These are phyloP conservation scores for Metschnikowia baotianmanensis DNA, from an alignment of 805 yeast genomes.

Conservation along the genomic window DNA sequence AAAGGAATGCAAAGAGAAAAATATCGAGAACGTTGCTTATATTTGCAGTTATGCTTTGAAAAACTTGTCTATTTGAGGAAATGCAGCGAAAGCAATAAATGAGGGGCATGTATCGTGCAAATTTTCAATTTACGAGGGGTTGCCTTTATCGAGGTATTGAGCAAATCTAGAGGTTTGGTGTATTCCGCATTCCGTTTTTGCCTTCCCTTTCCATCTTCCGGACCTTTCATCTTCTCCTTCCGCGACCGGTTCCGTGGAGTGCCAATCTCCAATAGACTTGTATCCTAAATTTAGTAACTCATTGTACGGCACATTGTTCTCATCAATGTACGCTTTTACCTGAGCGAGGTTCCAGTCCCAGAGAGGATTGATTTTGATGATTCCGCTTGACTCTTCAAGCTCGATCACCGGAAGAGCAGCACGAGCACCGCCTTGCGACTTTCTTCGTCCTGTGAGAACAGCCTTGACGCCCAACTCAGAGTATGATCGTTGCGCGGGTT, in stretches of 20 bases:
- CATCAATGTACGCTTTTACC: slow-evolving; percentile 67
- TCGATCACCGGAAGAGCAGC: slow-evolving; percentile 71
- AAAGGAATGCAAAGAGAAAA: not conserved
- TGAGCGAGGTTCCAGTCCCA: slow-evolving; percentile 76
- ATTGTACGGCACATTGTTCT: slow-evolving; percentile 78
- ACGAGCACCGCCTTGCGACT: slow-evolving; percentile 86
- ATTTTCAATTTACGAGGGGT: slow-evolving; percentile 7
- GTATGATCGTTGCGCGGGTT: slow-evolving; percentile 87
- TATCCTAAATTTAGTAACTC: slow-evolving; percentile 82
- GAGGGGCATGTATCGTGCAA: not conserved
- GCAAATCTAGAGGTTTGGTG: slow-evolving; percentile 79
- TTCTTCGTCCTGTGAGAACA: slow-evolving; percentile 88
- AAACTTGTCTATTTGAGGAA: not conserved
- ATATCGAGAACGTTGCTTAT: no score
- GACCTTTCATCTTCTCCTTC: slow-evolving; percentile 95
- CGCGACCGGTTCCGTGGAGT: slow-evolving; percentile 82
- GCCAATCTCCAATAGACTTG: slow-evolving; percentile 93
- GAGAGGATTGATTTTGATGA: slow-evolving; percentile 85
- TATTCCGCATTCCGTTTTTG: slow-evolving; percentile 94
- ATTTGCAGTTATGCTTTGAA: not conserved
- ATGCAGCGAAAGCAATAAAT: not conserved
- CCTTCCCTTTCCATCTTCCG: slow-evolving; percentile 95
- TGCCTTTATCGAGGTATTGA: slow-evolving; percentile 42
- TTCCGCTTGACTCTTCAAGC: slow-evolving; percentile 63
- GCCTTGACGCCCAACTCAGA: slow-evolving; percentile 69